phyloP scores from a whole-genome alignment of 2,329 filamentous ascomycete species.

The Clonostachys chloroleuca region DNA sequence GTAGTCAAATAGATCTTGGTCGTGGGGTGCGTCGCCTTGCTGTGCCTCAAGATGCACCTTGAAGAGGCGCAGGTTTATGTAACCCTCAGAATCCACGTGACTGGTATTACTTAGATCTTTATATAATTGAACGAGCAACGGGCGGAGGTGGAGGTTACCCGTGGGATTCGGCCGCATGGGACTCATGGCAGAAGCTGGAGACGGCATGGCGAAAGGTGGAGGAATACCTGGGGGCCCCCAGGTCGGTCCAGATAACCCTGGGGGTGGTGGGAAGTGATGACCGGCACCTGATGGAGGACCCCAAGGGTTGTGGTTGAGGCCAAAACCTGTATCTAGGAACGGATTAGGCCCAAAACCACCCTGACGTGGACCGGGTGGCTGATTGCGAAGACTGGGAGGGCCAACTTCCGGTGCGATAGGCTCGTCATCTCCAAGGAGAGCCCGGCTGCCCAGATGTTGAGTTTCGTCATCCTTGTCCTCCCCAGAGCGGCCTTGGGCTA shows the following conservation, averaged over 20 bases:
- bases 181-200: constrained; percentile 19
- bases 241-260: constrained; percentile 32
- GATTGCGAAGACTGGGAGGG: constrained; percentile 33
- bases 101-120: constrained; percentile 46
- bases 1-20: constrained; percentile 72
- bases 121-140: constrained; percentile 75
- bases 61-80: constrained; percentile 63
- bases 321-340: constrained; percentile 36
- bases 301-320: constrained; percentile 33
- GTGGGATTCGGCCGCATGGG: constrained; percentile 14
- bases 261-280: constrained; percentile 37
- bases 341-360: constrained; percentile 32
- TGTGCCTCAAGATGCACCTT: constrained; percentile 63
- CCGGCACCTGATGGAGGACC: constrained; percentile 21
- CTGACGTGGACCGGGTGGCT: constrained; percentile 42
- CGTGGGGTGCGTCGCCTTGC: constrained; percentile 27
- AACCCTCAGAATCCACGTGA: constrained; percentile 50
- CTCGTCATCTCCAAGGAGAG: constrained; percentile 74
- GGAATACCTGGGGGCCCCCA: constrained; percentile 27
- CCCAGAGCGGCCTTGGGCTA: constrained; percentile 45
- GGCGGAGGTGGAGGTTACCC: constrained; percentile 54
- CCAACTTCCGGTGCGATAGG: constrained; percentile 29
- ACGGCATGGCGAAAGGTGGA: constrained; percentile 25
- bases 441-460: constrained; percentile 84
- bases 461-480: constrained; percentile 66